Base-by-base conservation (phyloP, 495 filamentous ascomycete genomes). In the Tuber microsphaerosporum region DNA sequence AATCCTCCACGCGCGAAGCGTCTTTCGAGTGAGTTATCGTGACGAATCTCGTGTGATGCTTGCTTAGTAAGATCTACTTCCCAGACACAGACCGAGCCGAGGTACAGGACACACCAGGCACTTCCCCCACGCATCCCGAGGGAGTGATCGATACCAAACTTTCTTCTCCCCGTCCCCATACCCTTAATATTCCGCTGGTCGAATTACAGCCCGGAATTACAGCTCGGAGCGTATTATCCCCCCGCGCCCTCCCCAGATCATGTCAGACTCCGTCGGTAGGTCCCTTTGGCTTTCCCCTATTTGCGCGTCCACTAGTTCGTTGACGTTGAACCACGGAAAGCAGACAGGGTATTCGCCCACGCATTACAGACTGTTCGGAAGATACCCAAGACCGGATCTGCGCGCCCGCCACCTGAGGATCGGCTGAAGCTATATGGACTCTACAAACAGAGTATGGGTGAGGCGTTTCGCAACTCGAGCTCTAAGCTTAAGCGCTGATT, bases 271-370 rank as follows among this genome's bases (percentile, higher is more conserved):
- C 37, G 79, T 81, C 76, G 80, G 80, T 81, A 61, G 16, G 73
- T 69, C 34, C 42, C 79, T 39, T 68, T 69, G 45, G 34, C 20
- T 37, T 46, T 37, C 70, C 48, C 70, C 70, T 45, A 44, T 31
- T 34, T 68, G 41, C 43, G 39, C 48, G 16, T n/a, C n/a, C 41
- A 22, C 44, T 12, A 19, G 76, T 79, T 75, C 69, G 72, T 44
- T 34, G 43, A 69, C 34, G n/a, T 65, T 73, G 31, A 70, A 73
- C 51, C 34, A 45, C 44, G 61, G 72, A 34, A 73, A 73, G 70
- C 81, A 97, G 95, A 99, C 86, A 90, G 95, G 82, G 95, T 99
- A 84, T 99, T 99, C 85, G 94, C 94, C 84, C 94, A 99, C 89
- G 95, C 95, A 75, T 90, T 99, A 83, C 97, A 97, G 85, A 98